Evolutionary conservation across 2,329 filamentous ascomycete species (phyloP), one percentile per base, ranked within the genome.

Genomic region (Xylariaceae sp.): DNA sequence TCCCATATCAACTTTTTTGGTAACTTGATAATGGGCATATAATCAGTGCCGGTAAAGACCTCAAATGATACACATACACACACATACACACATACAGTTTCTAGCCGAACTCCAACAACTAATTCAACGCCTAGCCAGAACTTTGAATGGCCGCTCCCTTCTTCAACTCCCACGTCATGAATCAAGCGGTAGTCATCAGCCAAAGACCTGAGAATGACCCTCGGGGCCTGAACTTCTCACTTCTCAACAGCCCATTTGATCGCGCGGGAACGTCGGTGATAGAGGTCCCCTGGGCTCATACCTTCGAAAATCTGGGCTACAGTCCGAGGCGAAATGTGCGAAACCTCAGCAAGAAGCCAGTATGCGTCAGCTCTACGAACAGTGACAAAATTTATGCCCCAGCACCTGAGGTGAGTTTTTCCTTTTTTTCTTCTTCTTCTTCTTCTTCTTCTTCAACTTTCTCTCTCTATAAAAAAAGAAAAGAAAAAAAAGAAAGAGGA

Each of bases 361-460:
- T 5, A 11, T 30, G 35, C 27, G n/a, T 29, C 30, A 35, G 11
- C 9, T 11, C 37, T 35, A 7, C 37, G 30, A 37, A 39, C 2
- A 19, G 29, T 19, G 11, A 39, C 9, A 27, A 30, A 32, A 19
- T 46, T 6, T 56, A 34, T 19, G 41, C 19, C 9, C 8, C 41
- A 6, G n/a, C 41, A 39, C 27, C 42, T 9, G 35, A 51, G 35
- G 56, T 59, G 40, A 54, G 54, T 52, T 19, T 49, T 37, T 34
- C 8, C 8, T 34, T 34, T 34, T 34, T 3, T 34, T 34, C 5
- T 3, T 9, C 35, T 3, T 11, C 12, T n/a, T 34, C 32, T 11
- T 37, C 12, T 37, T 19, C 19, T 19, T 19, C 19, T 19, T 19
- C 19, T 19, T 19, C 19, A 19, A 19, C 19, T 19, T 19, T 19